A percentile compares a stretch with the other conserved stretches of the same genome.
phyloP scores from a whole-genome alignment of 108 stramenopile genomes.

The Schizochytrium sp. region DNA sequence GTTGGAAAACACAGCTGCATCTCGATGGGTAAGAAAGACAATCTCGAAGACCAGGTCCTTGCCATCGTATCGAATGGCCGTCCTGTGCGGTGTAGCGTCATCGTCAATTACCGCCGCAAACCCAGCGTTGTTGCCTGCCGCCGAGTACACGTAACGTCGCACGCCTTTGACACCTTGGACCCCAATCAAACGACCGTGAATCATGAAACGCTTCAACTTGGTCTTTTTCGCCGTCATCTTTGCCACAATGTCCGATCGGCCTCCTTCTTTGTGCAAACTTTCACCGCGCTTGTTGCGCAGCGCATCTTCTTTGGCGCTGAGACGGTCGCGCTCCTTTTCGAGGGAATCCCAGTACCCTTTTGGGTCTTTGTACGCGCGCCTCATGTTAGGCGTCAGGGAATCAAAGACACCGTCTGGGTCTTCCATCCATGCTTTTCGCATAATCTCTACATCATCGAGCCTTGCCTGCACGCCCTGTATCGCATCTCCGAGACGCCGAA shows the following conservation, averaged over 20 bases:
- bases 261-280: neutral
- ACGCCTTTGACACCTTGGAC: neutral
- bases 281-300: neutral
- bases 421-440: neutral
- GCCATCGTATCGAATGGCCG: neutral
- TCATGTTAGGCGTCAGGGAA: too few relatives aligned
- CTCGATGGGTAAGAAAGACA: neutral
- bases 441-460: neutral
- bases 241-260: neutral
- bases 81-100: neutral
- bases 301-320: neutral
- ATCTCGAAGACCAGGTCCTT: neutral
- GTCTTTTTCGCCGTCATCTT: neutral
- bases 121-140: neutral
- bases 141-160: neutral
- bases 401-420: too few relatives aligned
- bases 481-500: neutral
- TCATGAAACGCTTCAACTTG: neutral
- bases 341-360: neutral
- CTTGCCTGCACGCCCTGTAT: neutral
- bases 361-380: accelerated
- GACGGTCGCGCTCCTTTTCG: neutral
- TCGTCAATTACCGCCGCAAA: neutral
- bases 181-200: neutral
- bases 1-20: neutral